Evolutionary conservation across 1,139 yeast genomes (phyloP).

Genomic region (Zhuliangozyma blackwelliae): DNA sequence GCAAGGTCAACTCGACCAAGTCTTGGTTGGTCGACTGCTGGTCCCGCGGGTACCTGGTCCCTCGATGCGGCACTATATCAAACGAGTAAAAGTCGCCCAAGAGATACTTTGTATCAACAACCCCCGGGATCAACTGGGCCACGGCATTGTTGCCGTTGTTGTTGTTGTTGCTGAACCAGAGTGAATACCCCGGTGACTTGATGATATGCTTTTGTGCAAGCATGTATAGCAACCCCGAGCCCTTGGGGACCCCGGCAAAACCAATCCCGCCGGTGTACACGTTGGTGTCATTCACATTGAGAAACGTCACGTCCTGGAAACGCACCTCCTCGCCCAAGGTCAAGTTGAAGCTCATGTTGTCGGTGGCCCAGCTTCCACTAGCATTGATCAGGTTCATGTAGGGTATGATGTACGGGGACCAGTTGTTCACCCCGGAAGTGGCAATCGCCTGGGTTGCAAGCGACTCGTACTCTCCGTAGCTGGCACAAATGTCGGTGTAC

Average conservation of each 20-base stretch:
- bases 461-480: conserved; percentile 21
- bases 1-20: conserved; percentile 28
- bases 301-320: conserved; percentile 24
- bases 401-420: conserved; percentile 19
- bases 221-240: conserved; percentile 39
- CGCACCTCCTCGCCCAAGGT: conserved; percentile 11
- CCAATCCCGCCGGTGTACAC: conserved; percentile 41
- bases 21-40: conserved; percentile 20
- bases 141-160: conserved; percentile 11
- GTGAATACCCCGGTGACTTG: conserved; percentile 50
- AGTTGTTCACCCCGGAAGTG: conserved; percentile 14
- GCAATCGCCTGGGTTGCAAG: conserved; percentile 7
- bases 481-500: conserved; percentile 25
- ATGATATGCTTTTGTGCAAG: conserved; percentile 32
- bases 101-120: conserved; percentile 45
- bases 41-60: conserved; percentile 21
- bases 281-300: conserved; percentile 21
- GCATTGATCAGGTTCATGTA: conserved; percentile 26
- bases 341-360: conserved; percentile 17
- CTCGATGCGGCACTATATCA: conserved; percentile 41
- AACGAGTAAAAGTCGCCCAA: conserved; percentile 45
- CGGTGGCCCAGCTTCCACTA: conserved; percentile 22
- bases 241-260: conserved; percentile 40
- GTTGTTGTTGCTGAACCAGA: conserved; percentile 35
- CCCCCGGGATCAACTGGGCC: conserved; percentile 56